phyloP scores from a whole-genome alignment of 371 early-diverging fungal genomes.

The Zancudomyces culisetae region DNA sequence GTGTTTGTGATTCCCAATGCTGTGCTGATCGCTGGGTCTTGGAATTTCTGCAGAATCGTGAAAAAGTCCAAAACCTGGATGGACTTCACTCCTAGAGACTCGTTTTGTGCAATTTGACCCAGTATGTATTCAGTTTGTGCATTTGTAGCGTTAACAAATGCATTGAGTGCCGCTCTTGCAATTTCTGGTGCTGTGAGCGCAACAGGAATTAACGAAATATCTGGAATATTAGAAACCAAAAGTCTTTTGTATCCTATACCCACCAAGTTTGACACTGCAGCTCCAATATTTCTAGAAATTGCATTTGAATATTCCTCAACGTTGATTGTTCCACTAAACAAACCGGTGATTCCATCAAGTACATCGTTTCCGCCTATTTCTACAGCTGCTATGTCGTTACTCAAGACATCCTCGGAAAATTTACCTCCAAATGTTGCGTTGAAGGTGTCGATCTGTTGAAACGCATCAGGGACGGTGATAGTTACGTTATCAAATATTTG shows the following conservation, averaged over 20 bases:
- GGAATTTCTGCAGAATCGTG: background rate
- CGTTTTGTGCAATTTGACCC: background rate
- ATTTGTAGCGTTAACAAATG: background rate
- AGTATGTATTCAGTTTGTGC: background rate
- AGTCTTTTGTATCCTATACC: conserved; percentile 6
- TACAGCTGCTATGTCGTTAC: conserved; percentile 5
- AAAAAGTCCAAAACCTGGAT: background rate
- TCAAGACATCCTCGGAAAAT: background rate
- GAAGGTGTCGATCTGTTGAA: conserved; percentile 6
- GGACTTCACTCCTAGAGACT: background rate
- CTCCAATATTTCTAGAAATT: background rate
- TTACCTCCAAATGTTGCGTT: background rate
- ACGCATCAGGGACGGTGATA: conserved; percentile 2
- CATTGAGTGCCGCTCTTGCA: background rate
- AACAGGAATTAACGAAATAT: conserved; percentile 1
- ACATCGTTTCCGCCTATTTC: conserved; percentile 12
- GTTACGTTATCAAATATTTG: background rate
- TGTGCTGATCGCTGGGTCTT: too few relatives aligned
- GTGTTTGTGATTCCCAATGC: background rate
- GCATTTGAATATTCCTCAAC: background rate
- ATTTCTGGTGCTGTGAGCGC: background rate
- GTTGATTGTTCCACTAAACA: background rate
- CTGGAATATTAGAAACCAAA: conserved; percentile 7
- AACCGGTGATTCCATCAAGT: background rate
- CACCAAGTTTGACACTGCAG: conserved; percentile 1